phyloP scores from a whole-genome alignment of 148 eudicot species.

The Spergularia bocconei region DNA sequence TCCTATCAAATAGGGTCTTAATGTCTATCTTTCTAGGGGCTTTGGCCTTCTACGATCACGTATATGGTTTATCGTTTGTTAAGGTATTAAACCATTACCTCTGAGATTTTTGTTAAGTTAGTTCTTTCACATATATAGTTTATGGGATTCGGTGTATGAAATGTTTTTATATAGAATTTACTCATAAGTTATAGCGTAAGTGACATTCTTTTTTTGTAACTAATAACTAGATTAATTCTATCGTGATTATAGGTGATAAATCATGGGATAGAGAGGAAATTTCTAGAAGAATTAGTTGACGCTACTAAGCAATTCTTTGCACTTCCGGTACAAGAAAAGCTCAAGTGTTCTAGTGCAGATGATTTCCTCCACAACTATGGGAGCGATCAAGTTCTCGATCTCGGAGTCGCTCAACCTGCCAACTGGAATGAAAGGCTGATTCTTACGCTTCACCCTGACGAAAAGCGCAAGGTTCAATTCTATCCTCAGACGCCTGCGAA shows the following conservation, averaged over 20 bases:
- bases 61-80: no score
- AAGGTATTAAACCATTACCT: no score
- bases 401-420: constrained; percentile 37
- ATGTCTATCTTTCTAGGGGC: no score
- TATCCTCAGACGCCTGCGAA: constrained; percentile 64
- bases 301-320: constrained; percentile 23
- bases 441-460: constrained; percentile 41
- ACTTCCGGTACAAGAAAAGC: constrained; percentile 14
- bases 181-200: neutral
- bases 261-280: constrained; percentile 54
- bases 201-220: neutral
- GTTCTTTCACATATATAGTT: no score
- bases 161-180: no score
- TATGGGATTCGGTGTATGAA: no score
- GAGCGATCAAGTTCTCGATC: neutral
- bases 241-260: neutral
- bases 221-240: no score
- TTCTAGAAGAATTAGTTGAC: constrained; percentile 48
- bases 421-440: constrained; percentile 67
- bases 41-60: no score
- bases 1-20: no score
- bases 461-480: constrained; percentile 37
- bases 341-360: neutral
- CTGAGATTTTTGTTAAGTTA: no score
- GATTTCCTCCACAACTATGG: neutral